These are phyloP conservation scores for Hylodesmum podocarpum DNA, from an alignment of 306 rosid genomes.

Conservation along the genomic window DNA sequence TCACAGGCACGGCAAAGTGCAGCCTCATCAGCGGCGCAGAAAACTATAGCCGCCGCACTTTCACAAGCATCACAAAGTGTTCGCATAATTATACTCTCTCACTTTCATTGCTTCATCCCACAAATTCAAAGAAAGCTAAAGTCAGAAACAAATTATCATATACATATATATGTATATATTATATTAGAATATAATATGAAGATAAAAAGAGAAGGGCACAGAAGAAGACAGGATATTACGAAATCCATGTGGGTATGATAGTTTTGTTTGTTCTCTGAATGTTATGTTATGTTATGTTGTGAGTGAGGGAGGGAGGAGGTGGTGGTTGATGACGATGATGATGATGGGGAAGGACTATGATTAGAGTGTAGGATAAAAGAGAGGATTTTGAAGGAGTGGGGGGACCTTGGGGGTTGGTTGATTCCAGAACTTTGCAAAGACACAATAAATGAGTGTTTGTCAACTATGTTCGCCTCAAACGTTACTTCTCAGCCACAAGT, in stretches of 20 bases:
- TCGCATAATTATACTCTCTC: conserved; percentile 67
- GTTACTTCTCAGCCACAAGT: conserved; percentile 63
- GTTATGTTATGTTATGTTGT: neutral
- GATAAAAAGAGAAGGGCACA: neutral
- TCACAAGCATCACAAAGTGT: conserved; percentile 98
- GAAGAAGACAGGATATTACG: conserved; percentile 56
- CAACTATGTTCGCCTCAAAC: conserved; percentile 34
- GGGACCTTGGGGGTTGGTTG: conserved; percentile 17
- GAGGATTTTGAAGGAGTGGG: conserved; percentile 19
- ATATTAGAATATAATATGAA: neutral
- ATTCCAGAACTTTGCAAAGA: conserved; percentile 39
- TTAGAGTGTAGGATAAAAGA: conserved; percentile 21
- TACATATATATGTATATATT: neutral
- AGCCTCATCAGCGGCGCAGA: conserved; percentile 99
- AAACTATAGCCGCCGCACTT: conserved; percentile 89
- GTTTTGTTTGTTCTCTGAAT: conserved; percentile 24
- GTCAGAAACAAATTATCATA: conserved; percentile 26
- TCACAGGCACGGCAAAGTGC: conserved; percentile 95
- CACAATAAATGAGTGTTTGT: conserved; percentile 40
- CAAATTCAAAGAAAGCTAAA: conserved; percentile 12
- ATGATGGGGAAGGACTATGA: conserved; percentile 40
- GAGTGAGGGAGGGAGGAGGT: conserved; percentile 7
- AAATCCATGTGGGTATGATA: conserved; percentile 42
- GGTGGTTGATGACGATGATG: conserved; percentile 27
- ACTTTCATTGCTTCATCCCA: conserved; percentile 67